Evolutionary conservation across 2,329 filamentous ascomycete species (phyloP), one percentile per base, ranked within the genome.

Genomic region (Davidsoniella neocaledoniae): DNA sequence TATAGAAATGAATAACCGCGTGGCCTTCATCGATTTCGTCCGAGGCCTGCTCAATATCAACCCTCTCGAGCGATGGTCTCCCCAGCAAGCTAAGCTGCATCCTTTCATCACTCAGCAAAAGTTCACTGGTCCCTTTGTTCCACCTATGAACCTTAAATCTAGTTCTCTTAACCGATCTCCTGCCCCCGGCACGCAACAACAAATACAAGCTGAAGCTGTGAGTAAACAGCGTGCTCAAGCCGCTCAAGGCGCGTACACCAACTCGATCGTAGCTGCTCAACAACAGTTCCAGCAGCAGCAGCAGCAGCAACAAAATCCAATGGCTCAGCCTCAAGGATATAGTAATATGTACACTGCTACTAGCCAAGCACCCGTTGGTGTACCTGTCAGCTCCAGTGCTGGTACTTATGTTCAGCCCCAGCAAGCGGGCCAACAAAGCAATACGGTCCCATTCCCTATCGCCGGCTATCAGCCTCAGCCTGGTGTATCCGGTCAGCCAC

Each of bases 51-150:
- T 98, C 51, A 94, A 84, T 53, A 93, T 95, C 62, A 98, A 95
- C 61, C 91, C 91, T 2, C 73, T 98, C 33, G 91, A 98, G 65
- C 73, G 91, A 63, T 98, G 91, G 91, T 94, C 91, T 3, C 91
- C 91, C 5, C 90, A 95, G 60, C 91, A 98, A 66, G 91, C 91
- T 33, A 95, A 95, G 62, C 70, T 95, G 53, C 91, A 98, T 62
- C 91, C 91, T 0, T 98, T 98, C 65, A 98, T 98, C 61, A 98
- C 91, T 0, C 91, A 98, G 62, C 84, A 93, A 61, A 98, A 96
- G 68, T 98, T 83, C 62, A 95, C 88, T 0, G 88, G 87, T 0
- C 87, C 88, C 3, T 98, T 98, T 61, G 85, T 96, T 44, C 91
- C 91, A 7, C 90, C 90, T 2, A 94, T 95, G 87, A 94, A 94